phyloP scores from a whole-genome alignment of 1,284 basidiomycete genomes.

The Boletus mariae region DNA sequence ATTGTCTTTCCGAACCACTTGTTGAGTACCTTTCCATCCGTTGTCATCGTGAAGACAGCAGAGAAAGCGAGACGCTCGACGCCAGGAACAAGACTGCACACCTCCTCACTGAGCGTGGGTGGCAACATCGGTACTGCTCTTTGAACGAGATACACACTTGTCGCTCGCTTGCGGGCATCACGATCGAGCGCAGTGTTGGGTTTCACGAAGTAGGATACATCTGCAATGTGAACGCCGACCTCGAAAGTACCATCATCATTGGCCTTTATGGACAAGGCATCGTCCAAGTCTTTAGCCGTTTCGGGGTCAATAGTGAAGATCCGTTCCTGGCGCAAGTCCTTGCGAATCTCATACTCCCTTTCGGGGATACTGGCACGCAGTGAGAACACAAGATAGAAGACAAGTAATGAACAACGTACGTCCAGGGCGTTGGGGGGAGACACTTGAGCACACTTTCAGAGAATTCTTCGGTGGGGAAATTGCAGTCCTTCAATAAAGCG shows the following conservation, averaged over 20 bases:
- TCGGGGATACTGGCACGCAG: conserved; percentile 72
- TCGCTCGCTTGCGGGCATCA: conserved; percentile 95
- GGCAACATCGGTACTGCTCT: conserved; percentile 96
- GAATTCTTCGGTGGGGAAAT: conserved; percentile 94
- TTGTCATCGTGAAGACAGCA: conserved; percentile 81
- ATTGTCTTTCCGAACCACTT: conserved; percentile 94
- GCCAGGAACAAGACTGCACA: conserved; percentile 88
- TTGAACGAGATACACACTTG: conserved; percentile 95
- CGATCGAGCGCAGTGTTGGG: conserved; percentile 95
- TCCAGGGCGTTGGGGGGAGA: conserved; percentile 91
- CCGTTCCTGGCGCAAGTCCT: conserved; percentile 81
- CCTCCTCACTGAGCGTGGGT: conserved; percentile 83
- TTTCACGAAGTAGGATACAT: conserved; percentile 96
- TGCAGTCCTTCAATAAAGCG: conserved; percentile 96
- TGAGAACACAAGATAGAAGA: conserved; percentile 7
- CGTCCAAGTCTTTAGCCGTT: conserved; percentile 89
- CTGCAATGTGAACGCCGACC: conserved; percentile 92
- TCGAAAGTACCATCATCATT: conserved; percentile 91
- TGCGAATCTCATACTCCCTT: conserved; percentile 82
- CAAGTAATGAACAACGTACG: conserved; percentile 47
- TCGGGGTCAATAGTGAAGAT: conserved; percentile 94
- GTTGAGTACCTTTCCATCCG: conserved; percentile 78
- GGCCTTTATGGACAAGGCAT: conserved; percentile 84
- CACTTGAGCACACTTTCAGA: conserved; percentile 93
- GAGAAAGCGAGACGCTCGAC: conserved; percentile 90